These are phyloP conservation scores for Aschersonia sp. DNA, from an alignment of 2,329 filamentous ascomycete genomes.

Conservation along the genomic window DNA sequence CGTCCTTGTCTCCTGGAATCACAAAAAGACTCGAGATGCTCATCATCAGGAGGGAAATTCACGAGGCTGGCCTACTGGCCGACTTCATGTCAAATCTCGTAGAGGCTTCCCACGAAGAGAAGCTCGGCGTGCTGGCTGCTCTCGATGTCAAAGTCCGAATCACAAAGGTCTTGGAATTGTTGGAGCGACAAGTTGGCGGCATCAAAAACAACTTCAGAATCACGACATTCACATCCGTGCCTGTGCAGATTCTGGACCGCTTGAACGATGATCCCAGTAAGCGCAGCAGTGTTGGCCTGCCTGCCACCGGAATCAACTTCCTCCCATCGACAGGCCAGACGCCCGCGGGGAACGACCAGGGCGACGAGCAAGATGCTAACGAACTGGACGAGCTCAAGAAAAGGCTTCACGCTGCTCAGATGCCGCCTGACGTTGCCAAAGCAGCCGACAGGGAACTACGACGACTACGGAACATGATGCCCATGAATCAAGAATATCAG, in stretches of 20 bases:
- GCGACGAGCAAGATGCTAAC: conserved; percentile 68
- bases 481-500: conserved; percentile 89
- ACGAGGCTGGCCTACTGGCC: conserved; percentile 72
- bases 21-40: conserved; percentile 76
- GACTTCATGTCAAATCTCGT: conserved; percentile 96
- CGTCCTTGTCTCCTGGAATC: conserved; percentile 66
- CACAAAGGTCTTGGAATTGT: conserved; percentile 66
- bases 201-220: conserved; percentile 84
- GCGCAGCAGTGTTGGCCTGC: conserved; percentile 15
- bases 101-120: conserved; percentile 79
- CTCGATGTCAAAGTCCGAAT: conserved; percentile 66
- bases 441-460: conserved; percentile 83
- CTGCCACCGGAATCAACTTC: conserved; percentile 25
- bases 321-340: conserved; percentile 17
- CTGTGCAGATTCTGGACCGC: conserved; percentile 46
- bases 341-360: conserved; percentile 32
- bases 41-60: conserved; percentile 67
- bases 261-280: conserved; percentile 23
- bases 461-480: conserved; percentile 86
- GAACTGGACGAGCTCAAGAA: conserved; percentile 88
- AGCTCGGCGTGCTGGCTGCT: conserved; percentile 72
- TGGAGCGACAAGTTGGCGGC: conserved; percentile 66
- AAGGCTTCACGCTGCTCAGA: conserved; percentile 64
- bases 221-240: conserved; percentile 57
- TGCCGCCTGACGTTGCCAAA: conserved; percentile 75